These are phyloP conservation scores for Ceratobasidium papillatum DNA, from an alignment of 1,284 basidiomycete species.

Conservation along the genomic window DNA sequence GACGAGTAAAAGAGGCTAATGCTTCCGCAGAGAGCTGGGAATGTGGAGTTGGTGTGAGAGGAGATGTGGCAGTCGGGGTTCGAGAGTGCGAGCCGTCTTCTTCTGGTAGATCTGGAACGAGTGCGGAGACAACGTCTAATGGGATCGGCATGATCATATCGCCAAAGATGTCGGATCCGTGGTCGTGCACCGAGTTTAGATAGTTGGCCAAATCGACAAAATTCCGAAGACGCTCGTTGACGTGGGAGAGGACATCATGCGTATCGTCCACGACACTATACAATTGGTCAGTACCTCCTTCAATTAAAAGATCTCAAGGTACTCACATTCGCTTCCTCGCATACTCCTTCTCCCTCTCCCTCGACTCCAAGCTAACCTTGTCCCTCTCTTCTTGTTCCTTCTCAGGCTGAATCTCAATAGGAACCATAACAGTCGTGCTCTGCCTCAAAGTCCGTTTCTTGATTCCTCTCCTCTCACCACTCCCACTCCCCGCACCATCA, in stretches of 20 bases:
- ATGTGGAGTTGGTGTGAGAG: not conserved
- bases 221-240: constrained; percentile 3
- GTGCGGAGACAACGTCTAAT: constrained; percentile 3
- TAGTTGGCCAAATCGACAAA: constrained; percentile 10
- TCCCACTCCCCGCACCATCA: constrained; percentile 1
- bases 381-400: constrained; percentile 1
- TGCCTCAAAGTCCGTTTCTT: not conserved
- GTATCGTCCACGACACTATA: constrained; percentile 15
- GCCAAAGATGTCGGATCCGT: constrained; percentile 27
- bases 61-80: not conserved
- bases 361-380: not conserved
- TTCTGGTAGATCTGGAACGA: not conserved
- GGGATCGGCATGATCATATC: constrained; percentile 32
- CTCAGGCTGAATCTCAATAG: not conserved
- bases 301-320: not conserved
- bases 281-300: not conserved
- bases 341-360: constrained; percentile 7
- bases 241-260: not conserved
- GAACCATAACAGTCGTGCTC: constrained; percentile 11
- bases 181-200: constrained; percentile 13
- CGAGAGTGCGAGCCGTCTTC: not conserved
- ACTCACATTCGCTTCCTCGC: constrained; percentile 31
- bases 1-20: not conserved
- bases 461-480: not conserved
- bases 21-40: not conserved